Percentiles rank a stretch among this genome's conserved stretches.
Conservation (phyloP, 2,329 filamentous ascomycete species). For the Esteya vermicola region DNA sequence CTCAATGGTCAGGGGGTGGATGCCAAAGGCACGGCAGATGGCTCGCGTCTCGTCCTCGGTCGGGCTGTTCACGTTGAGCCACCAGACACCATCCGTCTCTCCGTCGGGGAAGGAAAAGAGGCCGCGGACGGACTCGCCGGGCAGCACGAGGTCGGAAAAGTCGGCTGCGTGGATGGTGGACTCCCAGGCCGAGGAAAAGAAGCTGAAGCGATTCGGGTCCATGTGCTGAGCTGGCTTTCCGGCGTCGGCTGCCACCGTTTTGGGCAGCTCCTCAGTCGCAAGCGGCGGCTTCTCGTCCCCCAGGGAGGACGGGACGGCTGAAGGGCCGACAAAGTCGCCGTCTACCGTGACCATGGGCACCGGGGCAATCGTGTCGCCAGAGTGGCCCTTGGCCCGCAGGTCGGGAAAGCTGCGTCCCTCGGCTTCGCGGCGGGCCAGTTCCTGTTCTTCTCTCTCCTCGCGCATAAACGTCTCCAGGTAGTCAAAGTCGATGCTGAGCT, state of each 20-base stretch:
- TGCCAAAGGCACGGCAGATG: slow-evolving; percentile 86
- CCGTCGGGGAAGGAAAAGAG: slow-evolving; percentile 59
- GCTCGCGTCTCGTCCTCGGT: slow-evolving; percentile 77
- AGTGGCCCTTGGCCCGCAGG: slow-evolving; percentile 30
- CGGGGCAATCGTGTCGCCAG: slow-evolving; percentile 13
- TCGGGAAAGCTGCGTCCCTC: slow-evolving; percentile 44
- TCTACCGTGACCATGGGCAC: slow-evolving; percentile 33
- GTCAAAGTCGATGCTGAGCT: slow-evolving; percentile 81
- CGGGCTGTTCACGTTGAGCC: slow-evolving; percentile 87
- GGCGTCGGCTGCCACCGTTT: slow-evolving; percentile 16
- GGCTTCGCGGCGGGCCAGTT: slow-evolving; percentile 34
- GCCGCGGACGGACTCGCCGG: slow-evolving; percentile 77
- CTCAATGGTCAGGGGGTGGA: slow-evolving; percentile 90
- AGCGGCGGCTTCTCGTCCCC: slow-evolving; percentile 32
- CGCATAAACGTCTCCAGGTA: slow-evolving; percentile 85
- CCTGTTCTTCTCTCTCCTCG: slow-evolving; percentile 35
- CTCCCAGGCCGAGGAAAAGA: slow-evolving; percentile 91
- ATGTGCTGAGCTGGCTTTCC: slow-evolving; percentile 19
- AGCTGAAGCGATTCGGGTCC: slow-evolving; percentile 76
- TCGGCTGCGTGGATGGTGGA: slow-evolving; percentile 86
- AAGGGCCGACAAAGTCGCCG: slow-evolving; percentile 42
- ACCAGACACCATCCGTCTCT: slow-evolving; percentile 78
- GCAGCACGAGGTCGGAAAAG: slow-evolving; percentile 74
- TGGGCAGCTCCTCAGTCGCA: slow-evolving; percentile 20
- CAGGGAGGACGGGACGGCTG: slow-evolving; percentile 26